These are phyloP conservation scores for Clarireedia paspali DNA, from an alignment of 2,329 filamentous ascomycete genomes.

Conservation along the genomic window DNA sequence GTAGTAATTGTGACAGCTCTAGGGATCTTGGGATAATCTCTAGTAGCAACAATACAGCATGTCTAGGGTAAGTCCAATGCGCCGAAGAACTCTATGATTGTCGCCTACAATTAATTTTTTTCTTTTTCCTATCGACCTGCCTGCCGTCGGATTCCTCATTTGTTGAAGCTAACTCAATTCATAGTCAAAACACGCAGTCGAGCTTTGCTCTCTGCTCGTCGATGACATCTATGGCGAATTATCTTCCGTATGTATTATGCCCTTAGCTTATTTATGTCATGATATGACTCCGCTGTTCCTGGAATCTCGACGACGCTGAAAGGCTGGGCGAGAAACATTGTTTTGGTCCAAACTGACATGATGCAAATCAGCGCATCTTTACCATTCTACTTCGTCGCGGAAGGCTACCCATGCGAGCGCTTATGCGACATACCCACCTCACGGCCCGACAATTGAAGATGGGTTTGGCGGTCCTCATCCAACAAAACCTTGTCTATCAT, in stretches of 20 bases:
- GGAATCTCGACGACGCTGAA: conserved; percentile 7
- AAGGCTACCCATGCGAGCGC: conserved; percentile 61
- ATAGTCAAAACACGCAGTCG: conserved; percentile 65
- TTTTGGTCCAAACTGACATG: conserved; percentile 20
- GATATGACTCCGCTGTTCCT: not conserved
- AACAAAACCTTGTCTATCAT: conserved; percentile 80
- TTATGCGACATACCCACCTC: conserved; percentile 66
- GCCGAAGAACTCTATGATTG: conserved; percentile 12
- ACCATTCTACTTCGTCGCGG: conserved; percentile 70
- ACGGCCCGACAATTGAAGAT: conserved; percentile 69
- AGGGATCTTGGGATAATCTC: conserved; percentile 73
- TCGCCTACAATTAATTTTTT: conserved; percentile 15
- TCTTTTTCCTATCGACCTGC: conserved; percentile 10
- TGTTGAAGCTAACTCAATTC: conserved; percentile 13
- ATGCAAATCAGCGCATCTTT: conserved; percentile 65
- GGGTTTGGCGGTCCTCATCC: conserved; percentile 75
- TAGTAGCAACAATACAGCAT: conserved; percentile 51
- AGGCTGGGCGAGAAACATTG: conserved; percentile 1
- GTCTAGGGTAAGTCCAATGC: conserved; percentile 43
- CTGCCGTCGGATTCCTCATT: not conserved
- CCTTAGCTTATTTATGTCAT: not conserved
- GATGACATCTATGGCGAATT: conserved; percentile 87
- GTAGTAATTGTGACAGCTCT: conserved; percentile 67
- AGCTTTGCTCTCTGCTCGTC: conserved; percentile 86
- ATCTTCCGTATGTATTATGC: conserved; percentile 62